Conservation (phyloP, 2,329 filamentous ascomycete genomes). For the Aspergillus flavus region DNA sequence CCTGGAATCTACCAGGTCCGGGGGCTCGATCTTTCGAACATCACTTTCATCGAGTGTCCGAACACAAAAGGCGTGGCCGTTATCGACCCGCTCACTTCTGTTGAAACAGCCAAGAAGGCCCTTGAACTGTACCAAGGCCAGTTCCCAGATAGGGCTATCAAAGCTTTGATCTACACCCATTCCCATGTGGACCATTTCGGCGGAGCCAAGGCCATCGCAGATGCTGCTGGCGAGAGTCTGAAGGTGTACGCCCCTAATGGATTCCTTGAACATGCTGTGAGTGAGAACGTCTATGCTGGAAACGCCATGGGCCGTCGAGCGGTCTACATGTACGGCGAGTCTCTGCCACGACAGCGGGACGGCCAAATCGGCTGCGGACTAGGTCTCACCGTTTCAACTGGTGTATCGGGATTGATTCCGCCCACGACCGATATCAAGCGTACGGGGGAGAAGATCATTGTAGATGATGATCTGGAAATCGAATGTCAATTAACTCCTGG, state of each 20-base stretch:
- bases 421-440: slow-evolving; percentile 36
- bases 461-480: slow-evolving; percentile 44
- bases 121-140: slow-evolving; percentile 36
- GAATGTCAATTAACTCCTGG: slow-evolving; percentile 46
- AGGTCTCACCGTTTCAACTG: slow-evolving; percentile 33
- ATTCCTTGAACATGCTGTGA: slow-evolving; percentile 43
- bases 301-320: slow-evolving; percentile 42
- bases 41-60: slow-evolving; percentile 39
- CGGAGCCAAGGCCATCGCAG: slow-evolving; percentile 26
- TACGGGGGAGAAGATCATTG: slow-evolving; percentile 31
- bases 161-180: slow-evolving; percentile 45
- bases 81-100: slow-evolving; percentile 42
- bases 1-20: slow-evolving; percentile 45
- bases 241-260: slow-evolving; percentile 40
- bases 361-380: slow-evolving; percentile 45
- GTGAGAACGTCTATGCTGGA: slow-evolving; percentile 45
- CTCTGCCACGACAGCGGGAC: slow-evolving; percentile 27
- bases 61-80: slow-evolving; percentile 39
- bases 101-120: slow-evolving; percentile 38
- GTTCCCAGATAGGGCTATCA: slow-evolving; percentile 24
- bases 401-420: slow-evolving; percentile 37
- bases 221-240: slow-evolving; percentile 9
- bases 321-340: slow-evolving; percentile 45
- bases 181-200: slow-evolving; percentile 45
- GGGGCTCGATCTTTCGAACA: slow-evolving; percentile 46